These are phyloP conservation scores for Trametes cinnabarina DNA, from an alignment of 768 basidiomycete species.

Conservation along the genomic window DNA sequence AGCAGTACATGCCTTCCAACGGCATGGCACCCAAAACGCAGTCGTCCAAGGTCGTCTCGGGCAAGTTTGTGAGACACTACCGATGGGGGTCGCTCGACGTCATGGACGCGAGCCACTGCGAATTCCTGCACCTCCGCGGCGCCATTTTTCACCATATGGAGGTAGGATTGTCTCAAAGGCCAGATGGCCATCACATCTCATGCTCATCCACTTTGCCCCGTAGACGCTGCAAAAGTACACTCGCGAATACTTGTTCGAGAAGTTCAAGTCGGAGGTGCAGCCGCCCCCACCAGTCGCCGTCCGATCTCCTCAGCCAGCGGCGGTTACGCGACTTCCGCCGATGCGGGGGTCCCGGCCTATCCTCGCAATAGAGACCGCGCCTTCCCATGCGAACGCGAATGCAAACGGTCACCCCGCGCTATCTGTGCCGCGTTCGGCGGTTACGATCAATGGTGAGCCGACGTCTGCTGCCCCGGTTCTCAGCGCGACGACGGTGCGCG, in stretches of 20 bases:
- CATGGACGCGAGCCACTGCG: constrained; percentile 74
- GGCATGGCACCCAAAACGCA: constrained; percentile 35
- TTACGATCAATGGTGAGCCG: constrained; percentile 29
- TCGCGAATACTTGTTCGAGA: constrained; percentile 77
- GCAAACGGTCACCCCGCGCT: constrained; percentile 46
- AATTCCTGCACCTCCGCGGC: constrained; percentile 72
- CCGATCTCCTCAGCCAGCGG: constrained; percentile 21
- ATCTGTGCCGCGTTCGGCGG: constrained; percentile 20
- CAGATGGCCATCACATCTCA: not conserved
- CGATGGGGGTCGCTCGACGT: constrained; percentile 86
- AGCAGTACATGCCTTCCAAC: constrained; percentile 66
- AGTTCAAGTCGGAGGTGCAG: constrained; percentile 43
- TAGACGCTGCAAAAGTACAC: constrained; percentile 87
- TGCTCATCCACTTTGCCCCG: constrained; percentile 1
- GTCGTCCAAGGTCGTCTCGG: constrained; percentile 48
- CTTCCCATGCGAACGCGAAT: constrained; percentile 39
- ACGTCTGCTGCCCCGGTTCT: constrained; percentile 13
- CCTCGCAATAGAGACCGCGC: constrained; percentile 61
- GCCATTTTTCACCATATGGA: constrained; percentile 89
- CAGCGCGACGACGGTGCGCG: constrained; percentile 14
- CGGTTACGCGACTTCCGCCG: constrained; percentile 22
- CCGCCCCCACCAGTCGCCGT: constrained; percentile 20
- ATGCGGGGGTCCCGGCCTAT: constrained; percentile 50
- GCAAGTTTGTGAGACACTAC: constrained; percentile 69
- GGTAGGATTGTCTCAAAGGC: constrained; percentile 41